Base-by-base conservation (phyloP, 2,329 filamentous ascomycete genomes). In the Aspergillus ochraceus region DNA sequence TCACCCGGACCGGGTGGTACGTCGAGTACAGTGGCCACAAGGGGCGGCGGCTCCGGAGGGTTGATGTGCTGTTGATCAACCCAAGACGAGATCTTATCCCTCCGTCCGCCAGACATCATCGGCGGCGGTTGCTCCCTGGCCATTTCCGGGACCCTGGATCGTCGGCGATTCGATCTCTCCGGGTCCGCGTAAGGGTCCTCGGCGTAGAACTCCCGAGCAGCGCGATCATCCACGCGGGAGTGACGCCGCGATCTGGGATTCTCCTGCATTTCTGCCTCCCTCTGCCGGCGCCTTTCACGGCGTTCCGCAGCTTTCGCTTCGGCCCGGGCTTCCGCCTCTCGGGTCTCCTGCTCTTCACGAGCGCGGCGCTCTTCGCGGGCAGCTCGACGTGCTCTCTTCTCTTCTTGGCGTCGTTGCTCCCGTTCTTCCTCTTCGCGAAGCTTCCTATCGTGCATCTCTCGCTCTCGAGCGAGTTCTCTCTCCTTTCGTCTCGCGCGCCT, bases 301-400 rank as follows among this genome's bases (percentile, higher is more conserved):
- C 75, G 71, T 61, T 77, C 75, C 12, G 76, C 73, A 5, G 73
- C 75, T 62, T 70, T 72, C 20, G 74, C 74, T 64, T 76, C 74
- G 36, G 73, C 67, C 22, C 67, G 64, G 6, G 86, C 86, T 84
- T 86, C 60, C 86, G 62, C 86, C 84, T 57, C 81, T 78, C 59
- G 78, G 77, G 60, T 81, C 50, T 84, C 84, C 6, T 83, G 79
- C 53, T 88, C 86, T 56, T 77, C 72, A 52, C 69, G 62, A 11
- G 65, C 67, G 42, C 68, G 68, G 10, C 68, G 71, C 56, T 76
- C 70, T 66, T 75, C 71, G 29, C 74, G 66, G 60, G 74, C 70
- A 42, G 73, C 70, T 60, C 70, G 68, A 55, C 75, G 69, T 53
- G 72, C 66, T 62, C 68, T 60, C 63, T 69, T 70, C 61, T 74